Percentiles rank a stretch among this genome's conserved stretches.
Evolutionary conservation across 2,329 filamentous ascomycete genomes (phyloP).

Genomic region (Cadophora malorum): DNA sequence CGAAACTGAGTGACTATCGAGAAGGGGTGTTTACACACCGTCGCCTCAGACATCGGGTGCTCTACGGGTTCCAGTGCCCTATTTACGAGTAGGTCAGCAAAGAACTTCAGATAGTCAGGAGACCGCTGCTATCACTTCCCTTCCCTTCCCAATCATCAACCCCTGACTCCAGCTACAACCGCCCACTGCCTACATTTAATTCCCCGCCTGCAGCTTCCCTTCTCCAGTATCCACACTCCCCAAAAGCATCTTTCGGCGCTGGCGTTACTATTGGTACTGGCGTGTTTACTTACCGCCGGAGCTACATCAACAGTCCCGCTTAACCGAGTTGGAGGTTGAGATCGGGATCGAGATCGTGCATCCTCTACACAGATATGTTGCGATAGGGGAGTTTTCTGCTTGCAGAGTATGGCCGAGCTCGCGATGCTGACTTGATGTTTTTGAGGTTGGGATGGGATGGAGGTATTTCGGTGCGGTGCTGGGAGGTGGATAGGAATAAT

Average conservation of each 20-base stretch:
- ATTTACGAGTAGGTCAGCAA: neutral
- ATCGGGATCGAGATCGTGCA: slow-evolving; percentile 5
- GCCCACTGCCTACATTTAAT: neutral
- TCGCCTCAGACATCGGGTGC: neutral
- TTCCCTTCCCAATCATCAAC: neutral
- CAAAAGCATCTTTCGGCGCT: neutral
- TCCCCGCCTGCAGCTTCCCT: neutral
- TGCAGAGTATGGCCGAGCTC: neutral
- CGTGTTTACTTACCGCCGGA: slow-evolving; percentile 8
- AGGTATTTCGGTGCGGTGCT: neutral
- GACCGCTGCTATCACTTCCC: neutral
- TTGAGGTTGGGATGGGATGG: neutral
- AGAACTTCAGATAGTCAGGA: neutral
- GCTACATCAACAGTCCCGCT: slow-evolving; percentile 1
- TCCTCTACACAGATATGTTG: neutral
- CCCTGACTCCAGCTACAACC: neutral
- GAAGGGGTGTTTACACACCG: neutral
- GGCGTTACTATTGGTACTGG: neutral
- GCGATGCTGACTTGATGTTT: neutral
- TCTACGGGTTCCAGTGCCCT: neutral
- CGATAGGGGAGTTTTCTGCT: neutral
- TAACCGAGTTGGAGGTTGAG: neutral
- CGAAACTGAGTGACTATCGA: neutral
- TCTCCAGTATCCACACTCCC: neutral
- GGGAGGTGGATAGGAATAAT: neutral